Conservation (phyloP, 495 filamentous ascomycete genomes). For the Neurospora hispaniola region DNA sequence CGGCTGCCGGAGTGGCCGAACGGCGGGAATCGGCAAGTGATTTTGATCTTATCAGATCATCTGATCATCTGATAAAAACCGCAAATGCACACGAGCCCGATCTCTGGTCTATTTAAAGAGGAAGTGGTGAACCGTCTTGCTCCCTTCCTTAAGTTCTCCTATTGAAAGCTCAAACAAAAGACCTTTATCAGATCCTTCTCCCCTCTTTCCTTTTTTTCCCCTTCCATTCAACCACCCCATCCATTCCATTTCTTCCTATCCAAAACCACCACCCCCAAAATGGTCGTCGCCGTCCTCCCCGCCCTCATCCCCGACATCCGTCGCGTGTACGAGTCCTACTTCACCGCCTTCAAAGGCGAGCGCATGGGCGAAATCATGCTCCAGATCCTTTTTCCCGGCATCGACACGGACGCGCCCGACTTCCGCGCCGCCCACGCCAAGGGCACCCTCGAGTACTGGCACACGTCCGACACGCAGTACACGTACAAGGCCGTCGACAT, state of each 20-base stretch:
- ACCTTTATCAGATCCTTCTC: no score
- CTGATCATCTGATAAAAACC: background rate
- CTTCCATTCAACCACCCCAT: background rate
- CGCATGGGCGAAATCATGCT: constrained; percentile 22
- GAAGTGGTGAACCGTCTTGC: background rate
- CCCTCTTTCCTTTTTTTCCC: no score
- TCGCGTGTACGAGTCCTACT: constrained; percentile 26
- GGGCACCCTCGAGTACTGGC: constrained; percentile 23
- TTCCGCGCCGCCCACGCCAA: constrained; percentile 22
- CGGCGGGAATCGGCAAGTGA: background rate
- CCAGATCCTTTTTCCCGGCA: constrained; percentile 22
- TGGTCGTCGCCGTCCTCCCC: constrained; percentile 23
- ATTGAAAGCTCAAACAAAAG: background rate
- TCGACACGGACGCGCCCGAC: constrained; percentile 10
- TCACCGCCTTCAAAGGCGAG: constrained; percentile 24
- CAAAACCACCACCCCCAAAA: constrained; percentile 5
- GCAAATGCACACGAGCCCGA: background rate
- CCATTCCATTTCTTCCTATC: background rate
- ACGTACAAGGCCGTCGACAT: constrained; percentile 28
- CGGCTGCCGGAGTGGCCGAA: background rate
- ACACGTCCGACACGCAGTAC: constrained; percentile 19
- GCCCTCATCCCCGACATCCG: constrained; percentile 28
- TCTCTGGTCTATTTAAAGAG: background rate
- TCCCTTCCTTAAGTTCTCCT: background rate
- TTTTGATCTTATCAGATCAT: background rate